These are phyloP conservation scores for Polyporus tsugae DNA, from an alignment of 1,284 basidiomycete species.

Conservation along the genomic window DNA sequence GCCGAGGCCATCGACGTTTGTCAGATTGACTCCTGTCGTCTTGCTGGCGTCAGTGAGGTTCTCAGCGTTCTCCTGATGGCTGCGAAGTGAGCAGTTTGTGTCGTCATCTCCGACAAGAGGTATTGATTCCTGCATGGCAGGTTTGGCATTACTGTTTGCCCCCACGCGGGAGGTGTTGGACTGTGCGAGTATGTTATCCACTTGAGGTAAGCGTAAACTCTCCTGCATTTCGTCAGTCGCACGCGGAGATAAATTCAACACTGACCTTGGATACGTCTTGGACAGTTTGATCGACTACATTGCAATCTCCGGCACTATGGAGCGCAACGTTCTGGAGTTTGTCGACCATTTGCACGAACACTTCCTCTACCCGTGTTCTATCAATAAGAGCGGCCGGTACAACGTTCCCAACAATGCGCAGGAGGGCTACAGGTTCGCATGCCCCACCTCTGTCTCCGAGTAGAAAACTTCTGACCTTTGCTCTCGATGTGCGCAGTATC, in stretches of 20 bases:
- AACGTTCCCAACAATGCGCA: constrained; percentile 74
- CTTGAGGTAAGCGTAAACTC: constrained; percentile 57
- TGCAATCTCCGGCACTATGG: constrained; percentile 89
- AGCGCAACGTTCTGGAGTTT: constrained; percentile 91
- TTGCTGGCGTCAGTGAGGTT: constrained; percentile 94
- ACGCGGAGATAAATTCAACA: background rate
- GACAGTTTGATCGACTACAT: constrained; percentile 90
- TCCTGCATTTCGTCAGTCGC: background rate
- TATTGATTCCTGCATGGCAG: constrained; percentile 44
- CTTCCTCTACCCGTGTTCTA: constrained; percentile 89
- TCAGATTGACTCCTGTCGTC: constrained; percentile 94
- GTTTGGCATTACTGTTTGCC: constrained; percentile 89
- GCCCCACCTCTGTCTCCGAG: background rate
- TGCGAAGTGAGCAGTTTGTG: constrained; percentile 70
- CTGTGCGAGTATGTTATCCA: constrained; percentile 95
- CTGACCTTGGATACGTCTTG: background rate
- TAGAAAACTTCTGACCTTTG: background rate
- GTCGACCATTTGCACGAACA: constrained; percentile 94
- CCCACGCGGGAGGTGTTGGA: constrained; percentile 95
- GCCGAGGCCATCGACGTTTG: constrained; percentile 95
- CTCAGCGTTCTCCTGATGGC: constrained; percentile 94
- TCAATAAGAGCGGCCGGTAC: constrained; percentile 88
- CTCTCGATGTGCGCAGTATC: constrained; percentile 56
- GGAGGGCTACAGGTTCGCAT: constrained; percentile 76
- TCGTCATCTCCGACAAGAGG: background rate